Conservation (phyloP, 495 filamentous ascomycete species). For the Staphylotrichum tortipilum region DNA sequence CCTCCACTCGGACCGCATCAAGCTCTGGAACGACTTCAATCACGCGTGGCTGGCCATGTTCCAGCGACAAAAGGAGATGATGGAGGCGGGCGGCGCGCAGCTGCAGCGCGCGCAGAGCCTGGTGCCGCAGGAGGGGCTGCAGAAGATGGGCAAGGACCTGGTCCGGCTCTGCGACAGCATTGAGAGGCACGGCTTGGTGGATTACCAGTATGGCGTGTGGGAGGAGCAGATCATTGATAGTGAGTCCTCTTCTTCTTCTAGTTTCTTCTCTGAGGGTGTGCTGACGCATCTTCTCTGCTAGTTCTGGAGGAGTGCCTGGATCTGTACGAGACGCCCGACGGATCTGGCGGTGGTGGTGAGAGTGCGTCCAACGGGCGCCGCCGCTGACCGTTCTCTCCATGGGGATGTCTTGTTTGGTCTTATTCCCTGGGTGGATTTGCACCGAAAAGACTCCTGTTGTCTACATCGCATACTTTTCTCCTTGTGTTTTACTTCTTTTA, state of each 20-base stretch:
- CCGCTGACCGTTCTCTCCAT: not conserved
- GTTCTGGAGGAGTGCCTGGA: slow-evolving; percentile 62
- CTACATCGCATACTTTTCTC: not conserved
- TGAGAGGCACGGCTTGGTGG: slow-evolving; percentile 82
- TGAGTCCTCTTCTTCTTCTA: slow-evolving; percentile 35
- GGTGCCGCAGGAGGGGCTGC: slow-evolving; percentile 58
- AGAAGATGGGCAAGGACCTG: slow-evolving; percentile 72
- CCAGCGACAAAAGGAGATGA: slow-evolving; percentile 77
- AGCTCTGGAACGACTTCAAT: slow-evolving; percentile 93
- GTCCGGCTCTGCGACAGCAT: slow-evolving; percentile 75
- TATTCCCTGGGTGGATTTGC: not conserved
- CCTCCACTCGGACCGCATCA: slow-evolving; percentile 60
- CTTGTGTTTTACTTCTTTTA: not conserved
- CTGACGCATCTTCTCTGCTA: slow-evolving; percentile 21
- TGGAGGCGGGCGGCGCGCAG: slow-evolving; percentile 52
- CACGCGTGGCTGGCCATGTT: slow-evolving; percentile 83
- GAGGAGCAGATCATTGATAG: slow-evolving; percentile 84
- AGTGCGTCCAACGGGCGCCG: slow-evolving; percentile 11
- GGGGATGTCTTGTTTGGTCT: too few relatives aligned
- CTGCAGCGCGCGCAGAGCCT: slow-evolving; percentile 55
- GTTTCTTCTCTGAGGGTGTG: not conserved
- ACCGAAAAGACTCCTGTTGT: too few relatives aligned
- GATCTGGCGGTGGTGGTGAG: slow-evolving; percentile 20
- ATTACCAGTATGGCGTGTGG: slow-evolving; percentile 95
- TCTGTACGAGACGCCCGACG: slow-evolving; percentile 38